Conservation (phyloP, 1,284 basidiomycete genomes). For the Apiotrichum akiyoshidainum region DNA sequence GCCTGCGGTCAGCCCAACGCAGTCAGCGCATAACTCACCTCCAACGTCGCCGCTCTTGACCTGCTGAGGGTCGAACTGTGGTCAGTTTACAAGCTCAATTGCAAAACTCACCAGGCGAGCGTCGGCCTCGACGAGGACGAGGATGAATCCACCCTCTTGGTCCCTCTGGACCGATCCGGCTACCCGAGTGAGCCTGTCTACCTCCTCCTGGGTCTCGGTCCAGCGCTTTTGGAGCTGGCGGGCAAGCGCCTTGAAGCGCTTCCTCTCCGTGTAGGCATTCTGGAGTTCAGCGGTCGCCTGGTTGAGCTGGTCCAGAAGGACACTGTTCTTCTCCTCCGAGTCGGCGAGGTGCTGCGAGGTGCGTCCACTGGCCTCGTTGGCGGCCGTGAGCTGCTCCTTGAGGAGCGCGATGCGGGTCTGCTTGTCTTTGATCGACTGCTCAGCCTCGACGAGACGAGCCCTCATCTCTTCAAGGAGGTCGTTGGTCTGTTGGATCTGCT, state of each 20-base stretch:
- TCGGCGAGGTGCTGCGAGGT: neutral
- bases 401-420: too few species aligned
- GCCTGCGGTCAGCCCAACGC: neutral
- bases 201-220: slow-evolving; percentile 32
- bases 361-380: neutral
- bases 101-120: slow-evolving; percentile 24
- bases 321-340: neutral
- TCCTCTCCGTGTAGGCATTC: slow-evolving; percentile 16
- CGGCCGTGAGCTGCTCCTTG: too few species aligned
- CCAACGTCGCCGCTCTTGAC: slow-evolving; percentile 17
- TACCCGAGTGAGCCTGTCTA: slow-evolving; percentile 5
- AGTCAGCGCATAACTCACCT: slow-evolving; percentile 9
- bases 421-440: neutral
- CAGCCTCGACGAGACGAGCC: neutral
- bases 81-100: too few species aligned
- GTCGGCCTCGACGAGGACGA: slow-evolving; percentile 30
- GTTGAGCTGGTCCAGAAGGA: slow-evolving; percentile 31
- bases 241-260: neutral
- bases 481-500: neutral
- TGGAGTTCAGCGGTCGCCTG: slow-evolving; percentile 44
- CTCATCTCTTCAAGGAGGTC: neutral
- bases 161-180: neutral
- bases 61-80: slow-evolving; percentile 24
- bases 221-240: neutral
- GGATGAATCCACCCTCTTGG: slow-evolving; percentile 10